phyloP scores from a whole-genome alignment of 768 basidiomycete species.

The Mycena albidolilacea region DNA sequence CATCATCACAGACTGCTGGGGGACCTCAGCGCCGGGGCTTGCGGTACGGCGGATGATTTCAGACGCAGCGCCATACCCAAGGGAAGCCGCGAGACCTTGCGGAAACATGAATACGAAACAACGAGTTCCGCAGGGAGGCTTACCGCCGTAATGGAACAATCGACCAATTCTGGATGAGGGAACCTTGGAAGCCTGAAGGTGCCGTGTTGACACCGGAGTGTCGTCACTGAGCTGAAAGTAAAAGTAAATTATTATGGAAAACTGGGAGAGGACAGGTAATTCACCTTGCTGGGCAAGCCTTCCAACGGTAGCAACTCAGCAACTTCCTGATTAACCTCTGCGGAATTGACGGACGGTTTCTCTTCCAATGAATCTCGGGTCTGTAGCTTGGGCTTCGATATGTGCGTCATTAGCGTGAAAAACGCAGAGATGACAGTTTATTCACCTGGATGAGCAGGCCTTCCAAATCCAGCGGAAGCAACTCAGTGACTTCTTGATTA shows the following conservation, averaged over 20 bases:
- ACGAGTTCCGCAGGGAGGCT: not conserved
- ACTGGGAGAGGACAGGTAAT: not conserved
- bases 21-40: conserved; percentile 49
- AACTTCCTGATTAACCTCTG: not conserved
- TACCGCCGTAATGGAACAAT: conserved; percentile 95
- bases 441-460: not conserved
- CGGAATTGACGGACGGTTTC: not conserved
- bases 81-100: conserved; percentile 89
- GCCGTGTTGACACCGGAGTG: conserved; percentile 49
- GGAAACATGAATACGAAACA: not conserved
- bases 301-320: not conserved
- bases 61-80: conserved; percentile 91
- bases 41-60: conserved; percentile 85
- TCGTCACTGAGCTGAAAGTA: conserved; percentile 31
- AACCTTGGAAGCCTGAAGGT: conserved; percentile 86
- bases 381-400: not conserved
- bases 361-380: not conserved
- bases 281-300: not conserved
- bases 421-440: not conserved
- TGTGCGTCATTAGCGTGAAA: not conserved
- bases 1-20: conserved; percentile 77
- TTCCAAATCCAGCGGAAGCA: not conserved
- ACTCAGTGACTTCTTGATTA: not conserved
- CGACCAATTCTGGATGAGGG: conserved; percentile 92
- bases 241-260: not conserved